Percentiles rank a stretch among this genome's conserved stretches.
These are phyloP conservation scores for Boletus mariae DNA, from an alignment of 1,284 basidiomycete genomes.

Conservation along the genomic window DNA sequence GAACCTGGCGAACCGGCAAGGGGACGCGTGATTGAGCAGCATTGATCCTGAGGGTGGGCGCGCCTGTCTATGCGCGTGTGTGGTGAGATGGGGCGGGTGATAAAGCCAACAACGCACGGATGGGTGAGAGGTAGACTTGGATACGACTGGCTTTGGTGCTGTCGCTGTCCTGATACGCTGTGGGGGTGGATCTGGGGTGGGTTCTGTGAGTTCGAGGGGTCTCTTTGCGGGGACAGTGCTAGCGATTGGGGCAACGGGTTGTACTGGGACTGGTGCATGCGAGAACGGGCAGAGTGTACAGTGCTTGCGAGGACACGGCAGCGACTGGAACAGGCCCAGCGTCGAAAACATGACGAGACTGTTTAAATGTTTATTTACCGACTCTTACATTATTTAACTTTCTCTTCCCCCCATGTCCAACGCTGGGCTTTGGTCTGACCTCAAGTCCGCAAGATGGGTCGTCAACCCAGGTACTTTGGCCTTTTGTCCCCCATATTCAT, in stretches of 20 bases:
- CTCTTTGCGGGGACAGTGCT: conserved; percentile 34
- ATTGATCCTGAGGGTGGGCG: conserved; percentile 62
- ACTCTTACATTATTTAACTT: too few relatives aligned
- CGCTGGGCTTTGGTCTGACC: conserved; percentile 28
- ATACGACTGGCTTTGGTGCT: conserved; percentile 38
- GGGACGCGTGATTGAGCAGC: conserved; percentile 64
- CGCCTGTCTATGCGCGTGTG: conserved; percentile 44
- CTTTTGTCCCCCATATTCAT: neutral
- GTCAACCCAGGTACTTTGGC: conserved; percentile 57
- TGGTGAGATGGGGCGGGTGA: neutral
- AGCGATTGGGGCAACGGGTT: conserved; percentile 35
- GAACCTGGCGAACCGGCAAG: conserved; percentile 66
- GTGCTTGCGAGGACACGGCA: conserved; percentile 59
- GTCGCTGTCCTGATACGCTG: conserved; percentile 56
- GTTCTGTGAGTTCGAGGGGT: conserved; percentile 20
- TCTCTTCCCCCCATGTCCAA: neutral
- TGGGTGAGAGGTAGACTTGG: conserved; percentile 39
- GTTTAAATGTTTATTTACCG: neutral
- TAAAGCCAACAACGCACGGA: conserved; percentile 29
- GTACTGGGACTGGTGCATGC: conserved; percentile 44
- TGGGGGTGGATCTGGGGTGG: conserved; percentile 1
- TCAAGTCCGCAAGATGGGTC: conserved; percentile 66
- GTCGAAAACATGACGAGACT: conserved; percentile 59
- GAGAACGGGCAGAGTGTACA: conserved; percentile 65
- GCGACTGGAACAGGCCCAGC: conserved; percentile 51